Evolutionary conservation across 2,329 filamentous ascomycete genomes (phyloP).

Genomic region (Cryphonectria nitschkei): DNA sequence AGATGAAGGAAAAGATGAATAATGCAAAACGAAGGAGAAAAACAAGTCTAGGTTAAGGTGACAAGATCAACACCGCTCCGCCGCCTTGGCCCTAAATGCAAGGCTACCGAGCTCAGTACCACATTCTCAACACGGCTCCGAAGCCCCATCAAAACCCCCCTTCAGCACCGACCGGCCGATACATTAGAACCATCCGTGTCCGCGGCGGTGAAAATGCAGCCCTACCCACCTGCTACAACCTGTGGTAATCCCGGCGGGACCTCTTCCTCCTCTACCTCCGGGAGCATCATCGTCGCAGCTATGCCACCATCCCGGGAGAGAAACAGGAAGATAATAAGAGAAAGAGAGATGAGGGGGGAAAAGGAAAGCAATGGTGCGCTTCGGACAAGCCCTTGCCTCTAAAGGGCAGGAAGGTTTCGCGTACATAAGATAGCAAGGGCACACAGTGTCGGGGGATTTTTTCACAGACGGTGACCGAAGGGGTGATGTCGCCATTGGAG

Average conservation of each 20-base stretch:
- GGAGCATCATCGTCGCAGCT: not conserved
- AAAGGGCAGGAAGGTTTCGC: not conserved
- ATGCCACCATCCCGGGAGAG: too few relatives aligned
- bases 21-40: too few relatives aligned
- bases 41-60: too few relatives aligned
- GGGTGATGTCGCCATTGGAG: conserved; percentile 10
- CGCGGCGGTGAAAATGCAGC: not conserved
- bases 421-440: not conserved
- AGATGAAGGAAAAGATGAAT: too few relatives aligned
- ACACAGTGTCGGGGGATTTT: not conserved
- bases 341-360: not conserved
- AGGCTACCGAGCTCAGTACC: not conserved
- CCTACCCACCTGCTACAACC: not conserved
- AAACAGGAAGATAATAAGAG: not conserved
- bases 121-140: not conserved
- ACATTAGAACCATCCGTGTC: not conserved
- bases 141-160: not conserved
- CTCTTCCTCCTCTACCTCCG: not conserved
- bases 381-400: not conserved
- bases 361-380: not conserved
- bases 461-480: conserved; percentile 6
- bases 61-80: too few relatives aligned
- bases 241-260: not conserved
- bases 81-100: too few relatives aligned
- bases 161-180: not conserved